Evolutionary conservation across 257 asterid genomes (phyloP), one percentile per base, ranked within the genome.

Genomic region (Capsicum rhomboideum): DNA sequence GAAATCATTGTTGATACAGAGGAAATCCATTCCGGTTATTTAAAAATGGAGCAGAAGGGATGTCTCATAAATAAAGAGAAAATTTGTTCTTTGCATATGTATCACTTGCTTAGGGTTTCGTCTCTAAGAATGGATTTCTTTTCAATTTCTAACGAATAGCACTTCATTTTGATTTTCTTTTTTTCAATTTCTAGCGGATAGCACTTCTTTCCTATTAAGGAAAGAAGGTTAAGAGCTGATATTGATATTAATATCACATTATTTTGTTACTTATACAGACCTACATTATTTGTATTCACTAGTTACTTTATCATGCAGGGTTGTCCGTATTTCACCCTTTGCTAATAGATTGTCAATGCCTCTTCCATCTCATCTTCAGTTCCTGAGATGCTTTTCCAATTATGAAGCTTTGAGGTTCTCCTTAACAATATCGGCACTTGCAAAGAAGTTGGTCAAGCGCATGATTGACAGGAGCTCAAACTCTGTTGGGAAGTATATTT

Each of bases 321-420:
- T 93, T 64, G 88, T 93, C 79, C 96, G 95, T 50, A 90, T 95
- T 55, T 92, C 98, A 69, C 94, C 97, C 5, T 95, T 95, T 63
- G 98, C 98, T 82, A 95, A 95, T 85, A 88, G 98, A 90, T 88
- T 95, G 87, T 88, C 97, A 7, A 85, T 90, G 72, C 90, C 90
- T 85, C 87, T 91, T 87, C 98, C 98, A 71, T 90, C 98, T 10
- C 91, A 90, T 61, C 88, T 95, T 83, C 98, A 95, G 83, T 87
- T 72, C 80, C 78, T 95, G 72, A 91, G 98, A 91, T 95, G 98
- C 86, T 83, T 92, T 55, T 90, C 97, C 80, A 95, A 95, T 87
- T 95, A 93, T 68, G 90, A 90, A 88, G 95, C 98, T 59, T 87
- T 95, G 85, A 95, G 93, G 86, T 95, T 95, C 89, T 93, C 97